Conservation (phyloP, 495 filamentous ascomycete species). For the Saxophila tyrrhenica region DNA sequence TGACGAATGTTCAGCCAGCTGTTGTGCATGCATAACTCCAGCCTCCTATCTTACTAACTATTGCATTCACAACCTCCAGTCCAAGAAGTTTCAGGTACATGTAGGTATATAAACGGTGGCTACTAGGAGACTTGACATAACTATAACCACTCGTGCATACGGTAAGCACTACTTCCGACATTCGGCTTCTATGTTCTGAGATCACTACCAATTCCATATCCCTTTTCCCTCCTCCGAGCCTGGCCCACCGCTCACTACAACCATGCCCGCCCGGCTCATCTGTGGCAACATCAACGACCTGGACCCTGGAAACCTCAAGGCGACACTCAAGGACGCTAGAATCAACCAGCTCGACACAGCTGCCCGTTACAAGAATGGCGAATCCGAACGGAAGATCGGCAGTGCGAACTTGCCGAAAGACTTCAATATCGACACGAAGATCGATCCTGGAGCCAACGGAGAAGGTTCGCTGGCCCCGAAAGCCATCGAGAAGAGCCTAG, state of each 20-base stretch:
- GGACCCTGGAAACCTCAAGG: neutral
- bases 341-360: constrained; percentile 35
- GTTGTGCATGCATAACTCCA: too few relatives aligned
- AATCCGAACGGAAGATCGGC: constrained; percentile 36
- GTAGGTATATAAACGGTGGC: too few relatives aligned
- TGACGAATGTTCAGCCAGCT: too few relatives aligned
- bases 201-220: too few relatives aligned
- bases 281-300: neutral
- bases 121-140: neutral
- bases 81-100: too few relatives aligned
- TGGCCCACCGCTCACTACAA: neutral
- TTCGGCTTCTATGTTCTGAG: too few relatives aligned
- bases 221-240: neutral
- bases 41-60: too few relatives aligned
- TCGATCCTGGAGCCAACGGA: constrained; percentile 10
- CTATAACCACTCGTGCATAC: neutral
- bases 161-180: too few relatives aligned
- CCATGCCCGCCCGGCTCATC: neutral
- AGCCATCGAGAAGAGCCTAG: constrained; percentile 2
- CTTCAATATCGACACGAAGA: constrained; percentile 37
- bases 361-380: constrained; percentile 35
- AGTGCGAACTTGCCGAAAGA: constrained; percentile 23
- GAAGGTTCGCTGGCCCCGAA: constrained; percentile 5
- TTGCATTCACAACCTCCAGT: too few relatives aligned
- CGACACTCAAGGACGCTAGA: constrained; percentile 14